phyloP scores from a whole-genome alignment of 2,329 filamentous ascomycete genomes.

The Neonectria hederae region DNA sequence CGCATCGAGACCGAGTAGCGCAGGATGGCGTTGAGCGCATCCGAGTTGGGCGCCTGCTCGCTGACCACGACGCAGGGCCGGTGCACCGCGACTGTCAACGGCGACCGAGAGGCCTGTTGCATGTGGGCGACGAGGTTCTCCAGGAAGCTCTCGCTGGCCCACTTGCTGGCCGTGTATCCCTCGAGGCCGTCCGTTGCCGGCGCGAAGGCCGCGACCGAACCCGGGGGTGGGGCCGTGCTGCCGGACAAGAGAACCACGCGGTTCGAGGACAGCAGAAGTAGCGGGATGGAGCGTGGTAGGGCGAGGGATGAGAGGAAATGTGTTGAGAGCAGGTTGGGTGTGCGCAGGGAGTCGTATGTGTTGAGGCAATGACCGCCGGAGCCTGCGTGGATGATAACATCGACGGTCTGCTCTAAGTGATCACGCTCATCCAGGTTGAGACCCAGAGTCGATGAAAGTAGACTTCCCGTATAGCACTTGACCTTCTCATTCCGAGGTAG shows the following conservation, averaged over 20 bases:
- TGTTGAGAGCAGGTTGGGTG: constrained; percentile 21
- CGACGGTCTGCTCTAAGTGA: constrained; percentile 1
- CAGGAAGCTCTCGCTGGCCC: constrained; percentile 46
- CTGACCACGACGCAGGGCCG: constrained; percentile 37
- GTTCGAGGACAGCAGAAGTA: constrained; percentile 23
- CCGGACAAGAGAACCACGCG: constrained; percentile 21
- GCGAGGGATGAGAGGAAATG: constrained; percentile 20
- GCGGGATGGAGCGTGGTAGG: constrained; percentile 20
- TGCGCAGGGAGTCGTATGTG: constrained; percentile 19
- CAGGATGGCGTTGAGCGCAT: constrained; percentile 27
- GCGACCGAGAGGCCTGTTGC: constrained; percentile 19
- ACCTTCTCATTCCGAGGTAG: constrained; percentile 10
- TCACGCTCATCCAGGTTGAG: constrained; percentile 12
- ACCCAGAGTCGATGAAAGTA: constrained; percentile 16
- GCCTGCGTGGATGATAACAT: constrained; percentile 27
- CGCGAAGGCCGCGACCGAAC: constrained; percentile 22
- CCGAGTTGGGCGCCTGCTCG: constrained; percentile 29
- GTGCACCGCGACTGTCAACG: constrained; percentile 39
- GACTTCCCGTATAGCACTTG: constrained; percentile 14
- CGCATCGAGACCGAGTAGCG: constrained; percentile 23
- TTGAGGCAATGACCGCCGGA: constrained; percentile 28
- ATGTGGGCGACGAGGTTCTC: constrained; percentile 33
- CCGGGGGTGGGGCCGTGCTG: constrained; percentile 11
- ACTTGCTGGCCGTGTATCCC: constrained; percentile 47
- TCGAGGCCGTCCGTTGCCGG: constrained; percentile 37